phyloP scores from a whole-genome alignment of 2,329 filamentous ascomycete genomes.

The Penicillium hordei region DNA sequence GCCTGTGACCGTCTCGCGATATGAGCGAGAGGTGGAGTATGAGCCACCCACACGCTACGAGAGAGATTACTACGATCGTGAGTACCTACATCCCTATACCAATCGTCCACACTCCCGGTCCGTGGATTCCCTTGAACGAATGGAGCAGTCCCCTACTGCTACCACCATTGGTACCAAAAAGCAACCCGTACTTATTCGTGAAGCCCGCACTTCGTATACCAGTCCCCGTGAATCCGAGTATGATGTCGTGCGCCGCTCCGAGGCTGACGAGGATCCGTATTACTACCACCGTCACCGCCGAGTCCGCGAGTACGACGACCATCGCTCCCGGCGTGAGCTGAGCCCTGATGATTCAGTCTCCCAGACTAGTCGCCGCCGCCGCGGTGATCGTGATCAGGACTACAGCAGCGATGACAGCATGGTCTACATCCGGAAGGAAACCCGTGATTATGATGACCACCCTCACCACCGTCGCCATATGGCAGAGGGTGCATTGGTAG shows the following conservation, averaged over 20 bases:
- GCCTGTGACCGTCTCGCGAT: conserved; percentile 44
- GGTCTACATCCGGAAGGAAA: conserved; percentile 58
- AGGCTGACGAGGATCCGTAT: conserved; percentile 58
- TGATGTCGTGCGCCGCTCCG: conserved; percentile 59
- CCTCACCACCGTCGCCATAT: conserved; percentile 57
- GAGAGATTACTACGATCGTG: conserved; percentile 48
- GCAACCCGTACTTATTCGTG: conserved; percentile 57
- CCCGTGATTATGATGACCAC: conserved; percentile 45
- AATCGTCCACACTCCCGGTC: conserved; percentile 54
- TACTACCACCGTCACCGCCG: conserved; percentile 62
- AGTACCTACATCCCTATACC: conserved; percentile 43
- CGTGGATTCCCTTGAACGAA: conserved; percentile 53
- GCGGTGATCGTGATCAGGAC: conserved; percentile 40
- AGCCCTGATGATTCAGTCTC: conserved; percentile 56
- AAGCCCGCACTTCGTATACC: conserved; percentile 53
- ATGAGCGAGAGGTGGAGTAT: conserved; percentile 49
- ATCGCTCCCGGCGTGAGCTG: conserved; percentile 47
- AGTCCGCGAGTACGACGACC: conserved; percentile 55
- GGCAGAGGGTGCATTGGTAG: conserved; percentile 62
- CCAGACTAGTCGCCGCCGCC: conserved; percentile 46
- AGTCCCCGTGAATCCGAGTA: conserved; percentile 56
- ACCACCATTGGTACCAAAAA: conserved; percentile 51
- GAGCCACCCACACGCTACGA: conserved; percentile 45
- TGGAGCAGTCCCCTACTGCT: conserved; percentile 45
- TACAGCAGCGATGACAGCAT: conserved; percentile 63